Base-by-base conservation (phyloP, 2,329 filamentous ascomycete species). In the Verticillium albo-atrum region DNA sequence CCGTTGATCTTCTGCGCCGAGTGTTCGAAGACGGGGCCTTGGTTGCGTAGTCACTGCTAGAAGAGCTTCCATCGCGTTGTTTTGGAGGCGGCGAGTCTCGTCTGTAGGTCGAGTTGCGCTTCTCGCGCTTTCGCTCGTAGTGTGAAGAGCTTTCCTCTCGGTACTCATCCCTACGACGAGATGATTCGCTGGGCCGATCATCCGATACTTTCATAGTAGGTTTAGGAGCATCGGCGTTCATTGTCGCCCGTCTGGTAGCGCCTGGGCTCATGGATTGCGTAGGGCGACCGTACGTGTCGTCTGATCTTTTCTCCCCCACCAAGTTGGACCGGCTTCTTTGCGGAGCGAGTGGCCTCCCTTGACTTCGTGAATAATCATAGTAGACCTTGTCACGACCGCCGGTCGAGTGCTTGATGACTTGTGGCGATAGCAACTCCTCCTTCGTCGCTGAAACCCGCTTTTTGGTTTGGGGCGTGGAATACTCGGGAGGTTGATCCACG, bases 371-470 rank as follows among this genome's bases (percentile, higher is more conserved):
- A 54, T 65, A 66, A 30, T 74, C 69, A 60, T 75, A 73, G 56
- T 80, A 80, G 0, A 70, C 66, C 57, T 77, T 75, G 42, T 82
- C 79, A 2, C 79, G 74, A 4, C 77, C 74, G 3, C 71, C 71
- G 12, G 73, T 68, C 1, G 74, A 70, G 34, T 75, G 74, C 55
- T 75, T 79, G 28, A 76, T 74, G 2, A 78, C 68, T 3, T 78
- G 70, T 0, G 80, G 79, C 1, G 78, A 77, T 6, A 79, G 63
- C 27, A 74, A 69, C 50, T 78, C 74, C 5, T 71, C 70, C 6
- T 65, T 58, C 53, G 68, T 58, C 32, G 71, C 67, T 20, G 68
- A 61, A 50, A 65, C 63, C 63, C 71, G 56, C 34, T 63, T 63
- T 7, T 54, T 58, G 57, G 62, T 56, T 17, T 63, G 64, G 27